Base-by-base conservation (phyloP, 2,329 filamentous ascomycete species). In the Aureobasidium zeae region DNA sequence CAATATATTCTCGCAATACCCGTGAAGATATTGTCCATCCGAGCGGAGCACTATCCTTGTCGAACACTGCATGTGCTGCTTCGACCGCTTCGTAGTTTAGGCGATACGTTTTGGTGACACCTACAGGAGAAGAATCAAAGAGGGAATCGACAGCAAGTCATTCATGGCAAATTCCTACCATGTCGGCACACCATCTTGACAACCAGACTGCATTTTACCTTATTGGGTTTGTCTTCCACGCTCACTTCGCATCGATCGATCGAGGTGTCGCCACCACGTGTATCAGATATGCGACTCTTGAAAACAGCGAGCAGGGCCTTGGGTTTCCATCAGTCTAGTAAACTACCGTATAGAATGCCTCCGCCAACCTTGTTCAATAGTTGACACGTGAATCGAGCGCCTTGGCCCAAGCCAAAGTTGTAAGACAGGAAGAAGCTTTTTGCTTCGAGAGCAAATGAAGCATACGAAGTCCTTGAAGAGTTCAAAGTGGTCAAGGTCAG, bases 381-480 rank as follows among this genome's bases (percentile, higher is more conserved):
- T 50, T 77, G 80, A 59, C 83, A 89, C 48, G 78, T 83, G 61
- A 88, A 88, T 16, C 72, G 65, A 22, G 41, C 41, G 11, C 36
- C 44, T 15, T 35, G 17, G 12, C 45, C 45, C 9, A 39, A 36
- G 33, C 67, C 64, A 53, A 78, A 89, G 41, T 75, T 72, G 62
- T 87, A 89, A 25, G 73, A 74, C 5, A 79, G 74, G 63, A 87
- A 87, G 66, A 88, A 88, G 28, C 75, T 72, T 51, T 68, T 74
- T 29, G 75, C 72, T 31, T 80, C 69, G 42, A 88, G 77, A 6
- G 74, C 73, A 54, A 86, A 80, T 47, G 80, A 81, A 19, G 81
- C 79, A 59, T 88, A 88, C 13, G 82, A 83, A 3, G 84, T 86
- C 57, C 85, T 86, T 45, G 83, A 85, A n/a, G 76, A 74, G 59